A percentile compares a stretch with the other conserved stretches of the same genome.
These are phyloP conservation scores for Jamesozyma jinghongensis DNA, from an alignment of 805 yeast species.

Conservation along the genomic window DNA sequence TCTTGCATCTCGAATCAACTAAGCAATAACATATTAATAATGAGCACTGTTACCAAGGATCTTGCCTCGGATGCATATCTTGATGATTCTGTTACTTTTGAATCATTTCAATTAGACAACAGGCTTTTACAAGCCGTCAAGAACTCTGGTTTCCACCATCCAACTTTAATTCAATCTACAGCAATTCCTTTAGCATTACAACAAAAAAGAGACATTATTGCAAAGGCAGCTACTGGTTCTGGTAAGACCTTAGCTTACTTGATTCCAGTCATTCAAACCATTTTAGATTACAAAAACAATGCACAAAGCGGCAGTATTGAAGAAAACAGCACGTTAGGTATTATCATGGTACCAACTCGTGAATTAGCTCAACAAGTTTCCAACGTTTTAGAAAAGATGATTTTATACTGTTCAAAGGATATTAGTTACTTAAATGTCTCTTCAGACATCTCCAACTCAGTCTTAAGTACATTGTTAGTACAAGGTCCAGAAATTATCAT, in stretches of 20 bases:
- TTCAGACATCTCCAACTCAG: conserved; percentile 55
- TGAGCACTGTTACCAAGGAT: not conserved
- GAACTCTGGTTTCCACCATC: conserved; percentile 69
- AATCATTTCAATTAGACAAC: conserved; percentile 70
- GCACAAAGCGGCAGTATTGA: conserved; percentile 12
- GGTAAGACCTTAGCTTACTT: conserved; percentile 91
- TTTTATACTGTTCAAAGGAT: conserved; percentile 59
- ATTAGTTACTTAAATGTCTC: conserved; percentile 57
- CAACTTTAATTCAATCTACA: conserved; percentile 83
- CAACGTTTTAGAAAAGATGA: conserved; percentile 57
- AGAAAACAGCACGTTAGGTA: conserved; percentile 38
- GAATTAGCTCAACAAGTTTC: conserved; percentile 84
- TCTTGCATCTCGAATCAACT: not conserved
- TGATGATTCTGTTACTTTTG: conserved; percentile 64
- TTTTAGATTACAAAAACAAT: conserved; percentile 39
- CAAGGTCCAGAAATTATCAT: conserved; percentile 75
- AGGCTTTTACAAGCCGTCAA: conserved; percentile 77
- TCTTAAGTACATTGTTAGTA: conserved; percentile 57
- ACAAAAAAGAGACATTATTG: conserved; percentile 85
- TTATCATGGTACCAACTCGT: conserved; percentile 85
- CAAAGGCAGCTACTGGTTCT: conserved; percentile 91
- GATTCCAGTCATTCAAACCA: conserved; percentile 75
- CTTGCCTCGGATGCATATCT: conserved; percentile 55
- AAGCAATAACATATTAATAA: not conserved
- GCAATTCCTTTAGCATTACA: conserved; percentile 89